Percentiles rank a stretch among this genome's conserved stretches.
Conservation (phyloP, 441 rosid genomes). For the Erodium texanum region DNA sequence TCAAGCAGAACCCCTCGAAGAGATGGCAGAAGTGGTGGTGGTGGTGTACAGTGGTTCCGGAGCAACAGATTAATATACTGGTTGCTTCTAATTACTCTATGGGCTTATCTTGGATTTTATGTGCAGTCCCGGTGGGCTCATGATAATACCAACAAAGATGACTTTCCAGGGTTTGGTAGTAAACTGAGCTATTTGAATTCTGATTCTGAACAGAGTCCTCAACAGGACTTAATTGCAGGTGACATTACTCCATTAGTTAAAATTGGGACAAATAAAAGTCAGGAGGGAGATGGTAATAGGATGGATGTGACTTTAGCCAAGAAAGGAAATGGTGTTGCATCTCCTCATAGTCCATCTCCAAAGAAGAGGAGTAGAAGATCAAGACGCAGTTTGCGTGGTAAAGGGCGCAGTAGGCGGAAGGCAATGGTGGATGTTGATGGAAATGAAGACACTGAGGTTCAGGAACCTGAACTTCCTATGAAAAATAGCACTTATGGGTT, state of each 20-base stretch:
- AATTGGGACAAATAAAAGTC: slow-evolving; percentile 30
- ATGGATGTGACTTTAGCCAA: slow-evolving; percentile 45
- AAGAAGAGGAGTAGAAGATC: slow-evolving; percentile 48
- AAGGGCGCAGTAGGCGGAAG: slow-evolving; percentile 33
- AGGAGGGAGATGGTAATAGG: slow-evolving; percentile 30
- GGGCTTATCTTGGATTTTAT: slow-evolving; percentile 89
- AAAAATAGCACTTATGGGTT: slow-evolving; percentile 59
- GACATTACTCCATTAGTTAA: slow-evolving; percentile 31
- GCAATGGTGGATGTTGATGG: slow-evolving; percentile 28
- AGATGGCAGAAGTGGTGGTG: slow-evolving; percentile 50
- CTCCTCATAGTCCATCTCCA: slow-evolving; percentile 30
- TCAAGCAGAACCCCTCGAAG: slow-evolving; percentile 71
- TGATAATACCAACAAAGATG: slow-evolving; percentile 51
- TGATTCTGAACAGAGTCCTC: slow-evolving; percentile 28
- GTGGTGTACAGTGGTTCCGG: slow-evolving; percentile 56
- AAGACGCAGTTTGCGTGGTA: slow-evolving; percentile 35
- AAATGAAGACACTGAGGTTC: slow-evolving; percentile 32
- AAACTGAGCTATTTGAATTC: slow-evolving; percentile 27
- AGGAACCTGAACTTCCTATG: slow-evolving; percentile 54
- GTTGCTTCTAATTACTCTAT: slow-evolving; percentile 83
- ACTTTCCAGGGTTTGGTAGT: slow-evolving; percentile 59
- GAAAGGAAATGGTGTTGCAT: slow-evolving; percentile 30
- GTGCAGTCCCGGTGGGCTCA: slow-evolving; percentile 98
- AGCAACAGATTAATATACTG: slow-evolving; percentile 63
- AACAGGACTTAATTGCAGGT: slow-evolving; percentile 45